phyloP scores from a whole-genome alignment of 169 alveolate genomes.

The Plasmodium falciparum region DNA sequence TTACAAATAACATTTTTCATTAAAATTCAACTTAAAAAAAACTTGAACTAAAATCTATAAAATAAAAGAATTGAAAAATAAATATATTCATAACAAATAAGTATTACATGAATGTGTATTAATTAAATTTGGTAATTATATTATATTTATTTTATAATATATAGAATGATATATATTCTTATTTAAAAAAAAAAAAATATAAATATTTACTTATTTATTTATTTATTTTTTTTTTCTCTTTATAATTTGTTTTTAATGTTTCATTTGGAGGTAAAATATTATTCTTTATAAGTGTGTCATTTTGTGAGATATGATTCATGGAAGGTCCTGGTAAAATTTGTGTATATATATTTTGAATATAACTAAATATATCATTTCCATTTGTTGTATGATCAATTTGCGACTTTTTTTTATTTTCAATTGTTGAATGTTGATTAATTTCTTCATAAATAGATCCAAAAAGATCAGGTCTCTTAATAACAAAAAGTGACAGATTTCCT shows the following conservation, averaged over 20 bases:
- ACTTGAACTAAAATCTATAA: too few relatives aligned
- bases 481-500: conserved; percentile 90
- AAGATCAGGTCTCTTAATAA: conserved; percentile 92
- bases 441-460: conserved; percentile 94
- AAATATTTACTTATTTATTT: too few relatives aligned
- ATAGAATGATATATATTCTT: too few relatives aligned
- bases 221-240: conserved; percentile 8
- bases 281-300: not conserved
- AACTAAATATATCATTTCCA: conserved; percentile 56
- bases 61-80: too few relatives aligned
- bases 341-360: conserved; percentile 51
- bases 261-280: too few relatives aligned
- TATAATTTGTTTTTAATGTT: not conserved
- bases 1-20: too few relatives aligned
- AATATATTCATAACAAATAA: too few relatives aligned
- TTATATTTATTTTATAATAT: too few relatives aligned
- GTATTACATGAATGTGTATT: too few relatives aligned
- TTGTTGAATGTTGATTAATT: conserved; percentile 77
- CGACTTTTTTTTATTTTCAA: conserved; percentile 54
- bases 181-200: too few relatives aligned
- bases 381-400: conserved; percentile 26
- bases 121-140: too few relatives aligned
- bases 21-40: too few relatives aligned
- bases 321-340: conserved; percentile 69
- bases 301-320: conserved; percentile 39